Percentiles rank a stretch among this genome's conserved stretches.
Conservation (phyloP, 352 stramenopile genomes). For the Blastocystis sp. region DNA sequence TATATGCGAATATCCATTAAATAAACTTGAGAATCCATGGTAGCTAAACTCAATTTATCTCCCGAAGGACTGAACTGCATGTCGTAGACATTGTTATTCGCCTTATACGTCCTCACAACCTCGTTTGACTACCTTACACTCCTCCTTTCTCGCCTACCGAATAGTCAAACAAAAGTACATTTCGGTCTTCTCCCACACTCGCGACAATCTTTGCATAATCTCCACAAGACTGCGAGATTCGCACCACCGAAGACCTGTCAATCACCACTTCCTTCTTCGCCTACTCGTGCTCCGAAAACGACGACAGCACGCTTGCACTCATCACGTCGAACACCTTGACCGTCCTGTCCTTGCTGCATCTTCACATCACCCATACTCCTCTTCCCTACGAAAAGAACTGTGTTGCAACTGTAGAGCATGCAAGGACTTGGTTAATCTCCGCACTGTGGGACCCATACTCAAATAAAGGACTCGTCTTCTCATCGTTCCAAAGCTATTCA, state of each 20-base stretch:
- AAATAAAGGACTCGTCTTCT: constrained; percentile 1
- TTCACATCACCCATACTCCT: neutral
- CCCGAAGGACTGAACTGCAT: constrained; percentile 6
- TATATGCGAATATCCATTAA: constrained; percentile 58
- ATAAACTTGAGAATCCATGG: constrained; percentile 29
- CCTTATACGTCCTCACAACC: constrained; percentile 18
- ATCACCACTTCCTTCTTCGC: neutral
- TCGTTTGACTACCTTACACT: constrained; percentile 25
- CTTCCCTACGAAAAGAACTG: neutral
- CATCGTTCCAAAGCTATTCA: constrained; percentile 45
- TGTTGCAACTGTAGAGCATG: neutral
- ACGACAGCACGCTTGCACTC: neutral
- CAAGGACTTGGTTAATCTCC: constrained; percentile 36
- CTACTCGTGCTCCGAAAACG: constrained; percentile 15
- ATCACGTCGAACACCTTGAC: constrained; percentile 52
- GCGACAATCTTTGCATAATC: constrained; percentile 12
- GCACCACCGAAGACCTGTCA: neutral
- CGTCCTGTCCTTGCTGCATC: neutral
- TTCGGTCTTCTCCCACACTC: neutral
- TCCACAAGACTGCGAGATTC: constrained; percentile 7
- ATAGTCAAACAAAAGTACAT: constrained; percentile 9
- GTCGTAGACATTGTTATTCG: constrained; percentile 19
- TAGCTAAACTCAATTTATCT: constrained; percentile 7
- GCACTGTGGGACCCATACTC: neutral
- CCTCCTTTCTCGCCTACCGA: neutral